These are phyloP conservation scores for Platanthera guangdongensis DNA, from an alignment of 106 monocot species.

Conservation along the genomic window DNA sequence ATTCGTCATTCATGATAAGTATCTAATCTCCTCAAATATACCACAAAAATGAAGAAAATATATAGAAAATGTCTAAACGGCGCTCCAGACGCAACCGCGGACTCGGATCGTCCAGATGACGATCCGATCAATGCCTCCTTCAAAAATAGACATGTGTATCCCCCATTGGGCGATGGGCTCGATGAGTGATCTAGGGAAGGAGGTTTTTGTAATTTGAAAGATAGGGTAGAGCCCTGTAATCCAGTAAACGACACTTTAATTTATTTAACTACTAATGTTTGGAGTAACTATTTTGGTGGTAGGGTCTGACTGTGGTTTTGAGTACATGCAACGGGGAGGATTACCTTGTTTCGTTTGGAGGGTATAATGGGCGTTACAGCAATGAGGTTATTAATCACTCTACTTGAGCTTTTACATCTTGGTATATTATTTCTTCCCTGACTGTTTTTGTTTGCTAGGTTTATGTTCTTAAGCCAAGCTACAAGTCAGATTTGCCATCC, in stretches of 20 bases:
- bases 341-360: slow-evolving; percentile 89
- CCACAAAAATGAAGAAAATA: no score
- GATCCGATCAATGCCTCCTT: no score
- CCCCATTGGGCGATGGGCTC: no score
- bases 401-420: slow-evolving; percentile 4
- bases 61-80: no score
- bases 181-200: no score
- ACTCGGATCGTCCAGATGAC: no score
- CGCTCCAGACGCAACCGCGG: no score
- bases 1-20: no score
- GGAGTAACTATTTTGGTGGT: neutral
- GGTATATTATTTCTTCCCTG: neutral
- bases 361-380: slow-evolving; percentile 89
- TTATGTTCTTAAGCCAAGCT: slow-evolving; percentile 68
- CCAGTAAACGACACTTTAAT: neutral
- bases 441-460: slow-evolving; percentile 32
- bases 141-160: no score
- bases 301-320: slow-evolving; percentile 82
- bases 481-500: slow-evolving; percentile 43
- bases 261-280: slow-evolving; percentile 11
- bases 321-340: slow-evolving; percentile 75
- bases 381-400: slow-evolving; percentile 50
- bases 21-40: no score
- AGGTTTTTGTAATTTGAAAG: no score
- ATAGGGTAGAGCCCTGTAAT: no score